phyloP scores from a whole-genome alignment of 129 eudicot species.

The Centella asiatica region DNA sequence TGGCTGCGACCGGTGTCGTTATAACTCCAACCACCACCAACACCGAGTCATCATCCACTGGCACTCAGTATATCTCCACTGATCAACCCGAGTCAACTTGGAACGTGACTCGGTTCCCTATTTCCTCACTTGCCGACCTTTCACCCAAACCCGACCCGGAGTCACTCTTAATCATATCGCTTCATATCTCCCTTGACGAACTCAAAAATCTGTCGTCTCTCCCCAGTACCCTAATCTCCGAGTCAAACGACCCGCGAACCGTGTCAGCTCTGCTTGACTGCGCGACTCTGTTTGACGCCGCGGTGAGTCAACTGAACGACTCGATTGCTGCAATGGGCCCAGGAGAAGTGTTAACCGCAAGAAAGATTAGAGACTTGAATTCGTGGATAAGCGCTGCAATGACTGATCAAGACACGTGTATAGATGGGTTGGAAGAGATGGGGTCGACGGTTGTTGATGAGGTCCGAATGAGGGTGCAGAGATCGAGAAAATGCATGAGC shows the following conservation, averaged over 20 bases:
- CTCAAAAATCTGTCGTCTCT: conserved; percentile 36
- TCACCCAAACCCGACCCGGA: conserved; percentile 29
- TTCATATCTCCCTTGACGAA: conserved; percentile 24
- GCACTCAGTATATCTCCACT: conserved; percentile 19
- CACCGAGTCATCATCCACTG: conserved; percentile 6
- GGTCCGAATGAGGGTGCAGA: conserved; percentile 44
- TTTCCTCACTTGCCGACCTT: conserved; percentile 24
- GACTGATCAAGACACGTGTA: conserved; percentile 64
- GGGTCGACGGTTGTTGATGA: conserved; percentile 44
- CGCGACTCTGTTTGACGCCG: conserved; percentile 45
- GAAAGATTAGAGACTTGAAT: conserved; percentile 38
- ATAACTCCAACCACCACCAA: conserved; percentile 12
- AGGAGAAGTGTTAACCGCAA: conserved; percentile 33
- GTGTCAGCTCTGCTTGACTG: conserved; percentile 56
- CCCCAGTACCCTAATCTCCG: conserved; percentile 28
- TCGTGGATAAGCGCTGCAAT: conserved; percentile 75
- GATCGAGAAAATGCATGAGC: conserved; percentile 46
- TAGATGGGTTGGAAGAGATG: conserved; percentile 65
- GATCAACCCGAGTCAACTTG: conserved; percentile 26
- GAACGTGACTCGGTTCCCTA: conserved; percentile 47
- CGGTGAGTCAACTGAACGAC: conserved; percentile 46
- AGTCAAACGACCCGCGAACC: conserved; percentile 25
- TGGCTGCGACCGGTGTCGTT: conserved; percentile 22
- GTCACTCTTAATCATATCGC: conserved; percentile 42
- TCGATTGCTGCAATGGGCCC: conserved; percentile 36